Conservation (phyloP, 768 basidiomycete species). For the Pisolithus albus region DNA sequence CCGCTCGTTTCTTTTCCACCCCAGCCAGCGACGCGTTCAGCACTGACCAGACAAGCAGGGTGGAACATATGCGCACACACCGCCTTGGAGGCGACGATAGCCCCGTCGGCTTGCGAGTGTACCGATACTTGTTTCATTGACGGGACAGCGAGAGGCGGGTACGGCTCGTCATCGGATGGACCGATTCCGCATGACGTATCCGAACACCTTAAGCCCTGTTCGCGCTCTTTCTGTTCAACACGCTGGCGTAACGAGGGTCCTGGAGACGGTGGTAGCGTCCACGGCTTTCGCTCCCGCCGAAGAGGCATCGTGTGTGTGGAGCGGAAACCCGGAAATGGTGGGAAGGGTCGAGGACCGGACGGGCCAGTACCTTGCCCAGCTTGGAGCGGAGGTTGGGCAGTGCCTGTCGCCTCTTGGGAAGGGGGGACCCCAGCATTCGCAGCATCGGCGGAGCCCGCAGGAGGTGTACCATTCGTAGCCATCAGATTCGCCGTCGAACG, state of each 20-base stretch:
- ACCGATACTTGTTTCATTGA: conserved; percentile 20
- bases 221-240: conserved; percentile 65
- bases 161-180: conserved; percentile 67
- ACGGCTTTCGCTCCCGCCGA: conserved; percentile 37
- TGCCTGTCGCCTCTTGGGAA: conserved; percentile 1
- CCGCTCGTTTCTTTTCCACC: conserved; percentile 41
- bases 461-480: conserved; percentile 13
- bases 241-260: conserved; percentile 68
- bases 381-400: not conserved
- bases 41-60: conserved; percentile 61
- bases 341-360: not conserved
- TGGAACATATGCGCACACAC: conserved; percentile 68
- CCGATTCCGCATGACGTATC: conserved; percentile 72
- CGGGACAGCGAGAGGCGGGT: conserved; percentile 23
- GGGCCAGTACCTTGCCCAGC: not conserved
- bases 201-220: conserved; percentile 63
- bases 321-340: conserved; percentile 12
- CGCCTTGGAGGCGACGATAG: conserved; percentile 10
- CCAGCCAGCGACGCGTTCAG: conserved; percentile 57
- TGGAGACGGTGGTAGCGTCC: conserved; percentile 57
- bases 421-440: conserved; percentile 1
- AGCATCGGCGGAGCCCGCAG: conserved; percentile 5
- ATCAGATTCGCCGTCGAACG: conserved; percentile 21
- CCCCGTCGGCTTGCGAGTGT: conserved; percentile 14
- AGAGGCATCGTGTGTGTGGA: conserved; percentile 20